A percentile compares a stretch with the other conserved stretches of the same genome.
Conservation (phyloP, 225 moss, liverwort and hornwort genomes). For the Anthoceros angustus region DNA sequence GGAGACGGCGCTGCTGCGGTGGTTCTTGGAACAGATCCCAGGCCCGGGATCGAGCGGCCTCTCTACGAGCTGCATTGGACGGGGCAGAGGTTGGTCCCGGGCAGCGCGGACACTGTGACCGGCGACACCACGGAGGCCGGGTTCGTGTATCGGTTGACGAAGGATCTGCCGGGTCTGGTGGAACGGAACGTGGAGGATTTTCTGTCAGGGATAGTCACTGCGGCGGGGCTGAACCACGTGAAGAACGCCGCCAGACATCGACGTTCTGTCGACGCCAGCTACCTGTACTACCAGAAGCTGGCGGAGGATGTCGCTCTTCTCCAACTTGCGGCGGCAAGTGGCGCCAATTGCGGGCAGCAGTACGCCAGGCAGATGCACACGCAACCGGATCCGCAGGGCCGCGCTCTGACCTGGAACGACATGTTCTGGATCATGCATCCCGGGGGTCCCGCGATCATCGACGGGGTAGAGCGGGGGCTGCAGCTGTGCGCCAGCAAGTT, state of each 20-base stretch:
- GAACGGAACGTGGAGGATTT: not conserved
- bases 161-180: not conserved
- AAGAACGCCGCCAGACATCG: no score
- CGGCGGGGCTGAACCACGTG: not conserved
- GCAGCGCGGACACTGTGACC: not conserved
- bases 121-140: not conserved
- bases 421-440: slow-evolving; percentile 2
- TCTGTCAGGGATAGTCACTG: not conserved
- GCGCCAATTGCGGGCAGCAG: not conserved
- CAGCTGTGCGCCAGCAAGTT: not conserved
- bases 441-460: not conserved
- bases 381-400: no score
- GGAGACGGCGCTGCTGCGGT: not conserved
- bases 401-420: not conserved
- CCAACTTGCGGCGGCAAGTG: not conserved
- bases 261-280: no score
- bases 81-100: not conserved
- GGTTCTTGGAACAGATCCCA: not conserved
- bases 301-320: no score
- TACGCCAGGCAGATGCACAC: no score
- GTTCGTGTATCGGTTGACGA: not conserved
- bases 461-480: not conserved
- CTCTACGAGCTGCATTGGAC: not conserved
- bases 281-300: no score
- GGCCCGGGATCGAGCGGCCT: not conserved